phyloP scores from a whole-genome alignment of 208 protist genomes.

The Acanthamoeba triangularis region DNA sequence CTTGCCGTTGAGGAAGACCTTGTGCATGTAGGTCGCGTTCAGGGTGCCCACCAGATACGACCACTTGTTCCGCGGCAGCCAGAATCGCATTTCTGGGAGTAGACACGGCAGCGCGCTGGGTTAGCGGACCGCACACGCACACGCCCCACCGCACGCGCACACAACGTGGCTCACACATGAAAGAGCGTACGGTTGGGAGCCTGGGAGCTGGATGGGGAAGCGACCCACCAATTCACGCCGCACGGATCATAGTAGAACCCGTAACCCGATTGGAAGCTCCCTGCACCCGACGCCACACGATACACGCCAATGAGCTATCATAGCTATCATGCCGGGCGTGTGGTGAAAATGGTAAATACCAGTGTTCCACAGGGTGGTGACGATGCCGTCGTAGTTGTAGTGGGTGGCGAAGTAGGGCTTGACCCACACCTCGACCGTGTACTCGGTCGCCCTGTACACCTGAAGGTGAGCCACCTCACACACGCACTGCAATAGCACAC shows the following conservation, averaged over 20 bases:
- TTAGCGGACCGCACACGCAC: not conserved
- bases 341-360: not conserved
- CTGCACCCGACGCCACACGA: not conserved
- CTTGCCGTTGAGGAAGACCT: conserved; percentile 62
- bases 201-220: not conserved
- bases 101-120: not conserved
- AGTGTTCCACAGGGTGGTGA: conserved; percentile 35
- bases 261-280: conserved; percentile 26
- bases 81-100: not conserved
- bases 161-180: no score
- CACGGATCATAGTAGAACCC: conserved; percentile 69
- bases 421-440: conserved; percentile 68
- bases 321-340: not conserved
- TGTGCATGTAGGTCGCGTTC: conserved; percentile 34
- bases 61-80: conserved; percentile 59
- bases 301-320: no score
- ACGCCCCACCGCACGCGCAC: not conserved
- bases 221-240: conserved; percentile 69
- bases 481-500: not conserved
- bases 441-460: not conserved
- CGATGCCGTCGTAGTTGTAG: conserved; percentile 44
- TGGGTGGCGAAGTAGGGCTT: conserved; percentile 66
- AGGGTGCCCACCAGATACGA: conserved; percentile 61
- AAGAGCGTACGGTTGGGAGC: not conserved
- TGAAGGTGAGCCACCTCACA: not conserved